Base-by-base conservation (phyloP, 371 early-diverging fungal genomes). In the Encephalitozoon cuniculi region DNA sequence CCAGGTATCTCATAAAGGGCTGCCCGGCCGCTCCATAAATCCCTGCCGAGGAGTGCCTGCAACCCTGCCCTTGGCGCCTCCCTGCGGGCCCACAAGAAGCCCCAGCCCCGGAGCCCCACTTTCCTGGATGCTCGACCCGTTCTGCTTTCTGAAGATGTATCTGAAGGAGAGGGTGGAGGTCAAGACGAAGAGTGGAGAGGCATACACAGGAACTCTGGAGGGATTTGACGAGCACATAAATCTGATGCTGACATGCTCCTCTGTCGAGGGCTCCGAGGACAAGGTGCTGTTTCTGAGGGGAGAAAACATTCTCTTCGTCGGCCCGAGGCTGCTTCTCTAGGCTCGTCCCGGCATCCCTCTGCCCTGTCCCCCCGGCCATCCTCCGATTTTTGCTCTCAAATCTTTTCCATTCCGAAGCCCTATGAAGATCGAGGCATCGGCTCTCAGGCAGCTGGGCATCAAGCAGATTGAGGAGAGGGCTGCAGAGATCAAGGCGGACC, bases 211-310 rank as follows among this genome's bases (percentile, higher is more conserved):
- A 1, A 40, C 41, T n/a, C 74, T 83, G 1, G 40, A 74, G 6
- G 80, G 77, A 44, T 80, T 79, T 69, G 84, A 83, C 64, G 81
- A 81, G 49, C 82, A 83, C 63, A 43, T 75, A 23, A 83, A 79
- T 63, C 18, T 83, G 2, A 30, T 83, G 15, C 23, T 83, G n/a
- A 39, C 65, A n/a, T 6, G 44, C 30, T 21, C 46, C 5, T 44
- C n/a, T 8, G 30, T 26, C 11, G 41, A 69, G 8, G n/a, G 43
- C 12, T 53, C n/a, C 4, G 41, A 49, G 11, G 55, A 71, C 37
- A 41, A 54, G 30, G 21, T 76, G 0, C 23, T 75, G 15, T 77
- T 81, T 51, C 39, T 83, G 37, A 39, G 81, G 70, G 79, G 84
- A 15, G 84, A 83, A 63, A 79, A 75, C 59, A 75, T 83, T 7